Evolutionary conservation across 345 rosid genomes (phyloP).

Genomic region (Bretschneidera sinensis): DNA sequence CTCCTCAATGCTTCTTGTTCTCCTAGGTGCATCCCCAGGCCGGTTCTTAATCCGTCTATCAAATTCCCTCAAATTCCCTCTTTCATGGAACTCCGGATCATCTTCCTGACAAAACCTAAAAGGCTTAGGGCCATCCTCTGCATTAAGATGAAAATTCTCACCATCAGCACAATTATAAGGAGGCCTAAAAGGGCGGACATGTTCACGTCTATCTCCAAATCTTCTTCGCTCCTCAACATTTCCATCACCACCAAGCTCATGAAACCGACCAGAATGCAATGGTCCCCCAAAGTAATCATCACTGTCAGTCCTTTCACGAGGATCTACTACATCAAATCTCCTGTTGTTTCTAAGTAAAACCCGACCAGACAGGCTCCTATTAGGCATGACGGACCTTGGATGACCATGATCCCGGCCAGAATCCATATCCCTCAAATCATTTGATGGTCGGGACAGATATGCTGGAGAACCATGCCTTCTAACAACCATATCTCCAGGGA

Average conservation of each 20-base stretch:
- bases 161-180: constrained; percentile 41
- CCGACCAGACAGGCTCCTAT: constrained; percentile 61
- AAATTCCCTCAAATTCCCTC: constrained; percentile 51
- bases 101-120: constrained; percentile 47
- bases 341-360: constrained; percentile 49
- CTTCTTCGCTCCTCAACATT: constrained; percentile 61
- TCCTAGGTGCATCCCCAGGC: constrained; percentile 52
- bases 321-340: constrained; percentile 46
- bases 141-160: constrained; percentile 37
- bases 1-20: constrained; percentile 48
- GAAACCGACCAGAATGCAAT: constrained; percentile 53
- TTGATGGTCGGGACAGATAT: constrained; percentile 43
- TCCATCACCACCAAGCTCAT: constrained; percentile 53
- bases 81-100: constrained; percentile 40
- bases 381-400: constrained; percentile 46
- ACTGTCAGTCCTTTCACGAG: constrained; percentile 52
- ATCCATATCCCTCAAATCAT: constrained; percentile 60
- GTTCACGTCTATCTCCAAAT: constrained; percentile 59
- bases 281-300: constrained; percentile 59
- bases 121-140: constrained; percentile 51
- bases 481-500: constrained; percentile 43
- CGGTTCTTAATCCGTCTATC: constrained; percentile 53
- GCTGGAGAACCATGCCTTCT: constrained; percentile 72
- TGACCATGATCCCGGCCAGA: constrained; percentile 47
- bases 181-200: constrained; percentile 57